A percentile compares a stretch with the other conserved stretches of the same genome.
phyloP scores from a whole-genome alignment of 306 rosid species.

The Acacia acuminata region DNA sequence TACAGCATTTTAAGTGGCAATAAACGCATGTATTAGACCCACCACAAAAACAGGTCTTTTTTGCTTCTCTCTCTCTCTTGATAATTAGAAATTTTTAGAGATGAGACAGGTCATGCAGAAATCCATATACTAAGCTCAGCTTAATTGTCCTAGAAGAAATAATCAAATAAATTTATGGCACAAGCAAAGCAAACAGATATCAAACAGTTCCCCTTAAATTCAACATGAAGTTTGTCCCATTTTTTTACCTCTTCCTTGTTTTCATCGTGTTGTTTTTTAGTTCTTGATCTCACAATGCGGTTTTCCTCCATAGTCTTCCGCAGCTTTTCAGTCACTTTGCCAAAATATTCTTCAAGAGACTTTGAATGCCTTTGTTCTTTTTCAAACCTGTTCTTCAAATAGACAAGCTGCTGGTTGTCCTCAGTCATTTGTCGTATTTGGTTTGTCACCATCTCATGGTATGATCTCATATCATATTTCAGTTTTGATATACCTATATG shows the following conservation, averaged over 20 bases:
- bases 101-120: background rate
- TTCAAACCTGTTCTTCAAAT: conserved; percentile 42
- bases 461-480: conserved; percentile 66
- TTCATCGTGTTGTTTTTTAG: conserved; percentile 52
- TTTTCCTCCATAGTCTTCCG: conserved; percentile 52
- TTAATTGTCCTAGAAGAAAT: background rate
- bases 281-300: conserved; percentile 52
- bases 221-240: background rate
- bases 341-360: conserved; percentile 49
- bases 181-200: conserved; percentile 4
- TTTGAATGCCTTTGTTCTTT: conserved; percentile 43
- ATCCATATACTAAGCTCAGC: background rate
- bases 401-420: conserved; percentile 59
- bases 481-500: conserved; percentile 61
- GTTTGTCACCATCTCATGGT: conserved; percentile 66
- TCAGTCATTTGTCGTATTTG: conserved; percentile 72
- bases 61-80: background rate
- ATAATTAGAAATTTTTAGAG: background rate
- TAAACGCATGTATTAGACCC: background rate
- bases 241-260: conserved; percentile 68
- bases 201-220: background rate
- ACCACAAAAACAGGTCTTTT: background rate
- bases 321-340: conserved; percentile 42
- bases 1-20: background rate
- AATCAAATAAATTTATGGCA: conserved; percentile 1